These are phyloP conservation scores for Gaeumannomyces sp. DNA, from an alignment of 2,329 filamentous ascomycete species.

Conservation along the genomic window DNA sequence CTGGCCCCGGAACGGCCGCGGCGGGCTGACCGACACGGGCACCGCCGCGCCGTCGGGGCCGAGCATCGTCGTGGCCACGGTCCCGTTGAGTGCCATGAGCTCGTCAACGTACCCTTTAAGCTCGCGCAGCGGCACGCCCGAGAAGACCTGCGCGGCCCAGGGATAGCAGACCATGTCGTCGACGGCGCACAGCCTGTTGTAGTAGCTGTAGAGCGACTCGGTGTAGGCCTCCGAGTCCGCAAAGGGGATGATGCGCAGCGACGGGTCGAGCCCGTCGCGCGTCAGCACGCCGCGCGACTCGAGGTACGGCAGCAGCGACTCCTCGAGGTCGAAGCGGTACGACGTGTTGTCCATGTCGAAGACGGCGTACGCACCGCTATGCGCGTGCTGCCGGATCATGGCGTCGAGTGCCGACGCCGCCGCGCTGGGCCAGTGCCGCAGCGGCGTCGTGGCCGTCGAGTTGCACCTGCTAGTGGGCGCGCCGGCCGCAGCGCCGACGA, in stretches of 20 bases:
- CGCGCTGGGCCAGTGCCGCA: neutral
- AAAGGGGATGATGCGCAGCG: slow-evolving; percentile 4
- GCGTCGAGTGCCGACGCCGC: slow-evolving; percentile 5
- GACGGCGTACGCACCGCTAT: slow-evolving; percentile 4
- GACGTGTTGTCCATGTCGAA: slow-evolving; percentile 10
- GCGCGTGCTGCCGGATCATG: slow-evolving; percentile 4
- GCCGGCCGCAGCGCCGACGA: neutral
- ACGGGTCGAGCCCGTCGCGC: slow-evolving; percentile 4
- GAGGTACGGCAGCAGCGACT: slow-evolving; percentile 9
- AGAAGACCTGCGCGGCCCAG: slow-evolving; percentile 8
- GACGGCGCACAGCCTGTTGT: slow-evolving; percentile 3
- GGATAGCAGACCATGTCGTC: slow-evolving; percentile 6
- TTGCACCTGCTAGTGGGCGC: neutral
- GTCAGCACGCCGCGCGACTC: slow-evolving; percentile 2
- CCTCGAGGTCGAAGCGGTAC: slow-evolving; percentile 8
- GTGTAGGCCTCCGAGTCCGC: neutral
- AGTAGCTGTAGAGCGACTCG: slow-evolving; percentile 8
- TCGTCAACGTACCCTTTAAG: slow-evolving; percentile 5
- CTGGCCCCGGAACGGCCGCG: slow-evolving; percentile 2
- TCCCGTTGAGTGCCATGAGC: slow-evolving; percentile 1
- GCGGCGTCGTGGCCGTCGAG: neutral
- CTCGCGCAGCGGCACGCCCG: slow-evolving; percentile 5
- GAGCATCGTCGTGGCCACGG: slow-evolving; percentile 1
- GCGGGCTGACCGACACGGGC: slow-evolving; percentile 2
- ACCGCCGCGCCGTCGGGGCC: neutral